Conservation (phyloP, 1,139 yeast species). For the Pneumocystis oryctolagi region DNA sequence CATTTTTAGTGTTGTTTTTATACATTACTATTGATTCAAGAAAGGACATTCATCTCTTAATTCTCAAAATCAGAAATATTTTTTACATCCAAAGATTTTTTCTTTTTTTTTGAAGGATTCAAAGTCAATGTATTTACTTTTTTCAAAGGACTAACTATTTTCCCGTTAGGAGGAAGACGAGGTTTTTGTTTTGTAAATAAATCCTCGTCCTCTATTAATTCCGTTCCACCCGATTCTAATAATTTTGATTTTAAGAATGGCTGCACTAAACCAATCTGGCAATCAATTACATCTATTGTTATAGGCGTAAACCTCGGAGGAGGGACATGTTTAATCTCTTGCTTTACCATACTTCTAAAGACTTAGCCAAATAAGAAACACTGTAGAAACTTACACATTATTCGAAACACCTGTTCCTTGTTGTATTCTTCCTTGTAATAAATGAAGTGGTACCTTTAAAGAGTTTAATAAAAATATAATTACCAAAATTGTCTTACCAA, state of each 20-base stretch:
- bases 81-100: slow-evolving; percentile 3
- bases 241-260: slow-evolving; percentile 35
- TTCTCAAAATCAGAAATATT: neutral
- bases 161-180: slow-evolving; percentile 87
- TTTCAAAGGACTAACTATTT: slow-evolving; percentile 30
- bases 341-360: slow-evolving; percentile 14
- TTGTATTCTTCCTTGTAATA: slow-evolving; percentile 57
- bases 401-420: slow-evolving; percentile 12
- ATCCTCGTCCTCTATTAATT: slow-evolving; percentile 57
- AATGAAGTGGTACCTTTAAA: slow-evolving; percentile 46
- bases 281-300: slow-evolving; percentile 35
- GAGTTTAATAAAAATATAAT: neutral
- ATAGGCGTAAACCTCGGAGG: slow-evolving; percentile 28
- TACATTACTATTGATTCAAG: neutral
- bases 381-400: neutral
- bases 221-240: slow-evolving; percentile 31
- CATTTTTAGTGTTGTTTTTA: neutral
- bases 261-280: slow-evolving; percentile 43
- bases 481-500: slow-evolving; percentile 33
- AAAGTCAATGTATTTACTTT: neutral
- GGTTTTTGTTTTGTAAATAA: slow-evolving; percentile 70
- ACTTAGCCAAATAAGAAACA: slow-evolving; percentile 14
- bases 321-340: slow-evolving; percentile 13
- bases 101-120: slow-evolving; percentile 10
- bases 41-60: neutral